phyloP scores from a whole-genome alignment of 2,329 filamentous ascomycete species.

The Dryadomyces quercus-mongolicae region DNA sequence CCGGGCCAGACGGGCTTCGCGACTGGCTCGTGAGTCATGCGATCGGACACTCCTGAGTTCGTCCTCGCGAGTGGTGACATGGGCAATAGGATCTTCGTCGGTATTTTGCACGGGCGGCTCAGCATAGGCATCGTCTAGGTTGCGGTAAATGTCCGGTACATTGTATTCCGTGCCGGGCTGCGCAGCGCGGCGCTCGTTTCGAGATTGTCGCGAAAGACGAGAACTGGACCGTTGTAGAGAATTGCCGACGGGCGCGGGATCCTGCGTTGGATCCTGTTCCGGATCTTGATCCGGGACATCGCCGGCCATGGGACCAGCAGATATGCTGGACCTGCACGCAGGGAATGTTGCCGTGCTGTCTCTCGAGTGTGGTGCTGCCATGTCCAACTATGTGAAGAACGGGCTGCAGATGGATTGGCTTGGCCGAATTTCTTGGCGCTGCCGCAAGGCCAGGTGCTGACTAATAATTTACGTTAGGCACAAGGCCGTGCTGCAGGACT shows the following conservation, averaged over 20 bases:
- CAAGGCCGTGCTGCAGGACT: too few relatives aligned
- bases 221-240: not conserved
- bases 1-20: not conserved
- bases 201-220: not conserved
- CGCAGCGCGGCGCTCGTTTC: not conserved
- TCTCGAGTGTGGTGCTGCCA: not conserved
- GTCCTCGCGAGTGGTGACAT: not conserved
- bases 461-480: too few relatives aligned
- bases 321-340: not conserved
- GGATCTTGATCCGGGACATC: too few relatives aligned
- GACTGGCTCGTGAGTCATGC: not conserved
- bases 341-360: not conserved
- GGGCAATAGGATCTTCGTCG: slow-evolving; percentile 1
- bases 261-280: not conserved
- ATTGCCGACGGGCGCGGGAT: not conserved
- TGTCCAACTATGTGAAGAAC: not conserved
- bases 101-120: slow-evolving; percentile 7
- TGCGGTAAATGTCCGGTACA: slow-evolving; percentile 14
- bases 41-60: not conserved
- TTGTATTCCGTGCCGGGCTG: slow-evolving; percentile 14
- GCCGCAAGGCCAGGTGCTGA: not conserved
- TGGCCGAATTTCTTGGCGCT: not conserved
- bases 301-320: not conserved
- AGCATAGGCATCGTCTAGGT: slow-evolving; percentile 14
- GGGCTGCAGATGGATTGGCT: not conserved